Percentiles rank a stretch among this genome's conserved stretches.
phyloP scores from a whole-genome alignment of 768 basidiomycete species.

The Tremella fuciformis region DNA sequence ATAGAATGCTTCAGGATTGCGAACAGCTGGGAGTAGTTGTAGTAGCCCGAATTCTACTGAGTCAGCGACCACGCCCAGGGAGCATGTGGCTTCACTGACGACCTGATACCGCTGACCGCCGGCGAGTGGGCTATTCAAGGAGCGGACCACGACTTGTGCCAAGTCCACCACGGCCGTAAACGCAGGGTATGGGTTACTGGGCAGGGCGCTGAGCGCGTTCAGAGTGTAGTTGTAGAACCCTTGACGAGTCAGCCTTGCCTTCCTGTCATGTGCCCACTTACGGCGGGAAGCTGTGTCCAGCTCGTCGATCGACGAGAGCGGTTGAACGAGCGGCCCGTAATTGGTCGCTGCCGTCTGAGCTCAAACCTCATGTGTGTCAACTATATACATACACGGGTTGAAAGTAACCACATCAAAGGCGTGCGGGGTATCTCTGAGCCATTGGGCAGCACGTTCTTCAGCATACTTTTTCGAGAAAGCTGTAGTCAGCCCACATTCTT shows the following conservation, averaged over 20 bases:
- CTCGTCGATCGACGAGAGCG: neutral
- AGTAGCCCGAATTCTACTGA: conserved; percentile 4
- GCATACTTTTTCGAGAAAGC: conserved; percentile 1
- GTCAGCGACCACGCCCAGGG: neutral
- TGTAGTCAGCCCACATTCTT: neutral
- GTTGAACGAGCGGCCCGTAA: conserved; percentile 8
- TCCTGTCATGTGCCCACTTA: neutral
- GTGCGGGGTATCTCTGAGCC: neutral
- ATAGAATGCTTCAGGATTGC: neutral
- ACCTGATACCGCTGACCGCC: neutral
- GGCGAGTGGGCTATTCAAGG: neutral
- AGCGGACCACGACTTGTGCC: neutral
- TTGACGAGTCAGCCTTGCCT: neutral
- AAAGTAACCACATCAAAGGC: conserved; percentile 9
- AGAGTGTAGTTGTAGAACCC: neutral
- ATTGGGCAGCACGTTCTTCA: neutral
- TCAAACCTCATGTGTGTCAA: neutral
- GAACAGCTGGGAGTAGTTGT: conserved; percentile 9
- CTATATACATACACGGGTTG: conserved; percentile 2
- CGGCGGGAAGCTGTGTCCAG: conserved; percentile 9
- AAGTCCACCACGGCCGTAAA: neutral
- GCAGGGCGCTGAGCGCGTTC: neutral
- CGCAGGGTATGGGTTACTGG: neutral
- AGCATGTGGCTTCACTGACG: neutral
- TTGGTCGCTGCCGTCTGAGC: neutral